These are phyloP conservation scores for Colletotrichum horii DNA, from an alignment of 2,329 filamentous ascomycete species.

Conservation along the genomic window DNA sequence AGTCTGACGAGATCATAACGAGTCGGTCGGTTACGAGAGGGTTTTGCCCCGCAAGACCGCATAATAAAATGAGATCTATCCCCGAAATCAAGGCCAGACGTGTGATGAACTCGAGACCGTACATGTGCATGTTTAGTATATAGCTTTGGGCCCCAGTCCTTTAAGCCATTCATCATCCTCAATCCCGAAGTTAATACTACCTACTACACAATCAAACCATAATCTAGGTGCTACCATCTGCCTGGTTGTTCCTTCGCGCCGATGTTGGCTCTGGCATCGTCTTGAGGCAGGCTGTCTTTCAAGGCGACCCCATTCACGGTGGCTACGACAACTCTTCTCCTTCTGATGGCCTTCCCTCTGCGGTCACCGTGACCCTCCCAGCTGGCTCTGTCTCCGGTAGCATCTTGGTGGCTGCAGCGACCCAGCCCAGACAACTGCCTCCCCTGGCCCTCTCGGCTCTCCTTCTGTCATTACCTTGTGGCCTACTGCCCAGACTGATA, in stretches of 20 bases:
- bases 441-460: background rate
- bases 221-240: background rate
- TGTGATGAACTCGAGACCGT: background rate
- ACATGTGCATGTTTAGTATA: background rate
- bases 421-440: background rate
- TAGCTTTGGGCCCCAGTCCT: too few species aligned
- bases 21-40: background rate
- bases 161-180: too few species aligned
- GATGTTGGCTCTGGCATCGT: background rate
- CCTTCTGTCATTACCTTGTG: conserved; percentile 7
- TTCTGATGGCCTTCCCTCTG: background rate
- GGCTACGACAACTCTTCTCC: background rate
- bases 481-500: background rate
- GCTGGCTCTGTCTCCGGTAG: background rate
- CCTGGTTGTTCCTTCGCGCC: background rate
- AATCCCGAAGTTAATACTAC: too few species aligned
- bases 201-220: too few species aligned
- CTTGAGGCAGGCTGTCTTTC: background rate
- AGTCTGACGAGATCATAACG: background rate
- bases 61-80: background rate
- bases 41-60: background rate
- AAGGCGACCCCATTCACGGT: background rate
- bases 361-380: background rate
- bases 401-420: conserved; percentile 7
- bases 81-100: background rate